These are phyloP conservation scores for Stachybotrys chlorohalonatus DNA, from an alignment of 2,329 filamentous ascomycete species.

Conservation along the genomic window DNA sequence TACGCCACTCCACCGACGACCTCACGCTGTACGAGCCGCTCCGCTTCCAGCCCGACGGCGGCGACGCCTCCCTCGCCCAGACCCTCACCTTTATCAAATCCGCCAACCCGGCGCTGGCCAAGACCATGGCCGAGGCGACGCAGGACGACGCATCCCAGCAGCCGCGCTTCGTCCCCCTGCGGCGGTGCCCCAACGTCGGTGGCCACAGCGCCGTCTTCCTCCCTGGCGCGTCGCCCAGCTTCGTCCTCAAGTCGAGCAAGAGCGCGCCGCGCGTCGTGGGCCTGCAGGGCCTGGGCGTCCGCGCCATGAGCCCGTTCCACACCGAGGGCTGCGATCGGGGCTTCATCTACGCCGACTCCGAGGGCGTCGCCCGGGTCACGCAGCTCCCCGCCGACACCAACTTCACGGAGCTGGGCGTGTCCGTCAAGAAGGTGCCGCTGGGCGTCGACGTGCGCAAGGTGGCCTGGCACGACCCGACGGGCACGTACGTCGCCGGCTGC, in stretches of 20 bases:
- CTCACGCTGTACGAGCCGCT: conserved; percentile 82
- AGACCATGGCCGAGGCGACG: conserved; percentile 36
- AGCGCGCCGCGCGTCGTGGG: conserved; percentile 67
- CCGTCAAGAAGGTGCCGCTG: conserved; percentile 62
- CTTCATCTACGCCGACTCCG: conserved; percentile 70
- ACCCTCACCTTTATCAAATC: conserved; percentile 70
- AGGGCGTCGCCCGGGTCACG: conserved; percentile 65
- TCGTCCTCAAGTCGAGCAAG: conserved; percentile 74
- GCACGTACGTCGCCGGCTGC: conserved; percentile 69
- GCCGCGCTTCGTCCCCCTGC: conserved; percentile 42
- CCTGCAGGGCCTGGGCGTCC: conserved; percentile 58
- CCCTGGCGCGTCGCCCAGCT: conserved; percentile 68
- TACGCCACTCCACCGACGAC: conserved; percentile 73
- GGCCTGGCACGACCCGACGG: conserved; percentile 66
- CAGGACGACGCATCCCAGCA: conserved; percentile 42
- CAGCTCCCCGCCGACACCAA: conserved; percentile 59
- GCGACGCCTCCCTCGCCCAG: conserved; percentile 34
- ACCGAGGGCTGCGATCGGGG: conserved; percentile 69
- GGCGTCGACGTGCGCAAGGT: conserved; percentile 63
- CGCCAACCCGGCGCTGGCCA: conserved; percentile 58
- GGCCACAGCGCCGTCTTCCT: conserved; percentile 79
- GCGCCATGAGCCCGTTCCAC: conserved; percentile 67
- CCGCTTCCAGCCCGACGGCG: conserved; percentile 30
- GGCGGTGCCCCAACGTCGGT: conserved; percentile 53
- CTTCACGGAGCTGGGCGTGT: conserved; percentile 67